Base-by-base conservation (phyloP, 202 grass and related monocot species). In the Bolboschoenoplectus hybrid region DNA sequence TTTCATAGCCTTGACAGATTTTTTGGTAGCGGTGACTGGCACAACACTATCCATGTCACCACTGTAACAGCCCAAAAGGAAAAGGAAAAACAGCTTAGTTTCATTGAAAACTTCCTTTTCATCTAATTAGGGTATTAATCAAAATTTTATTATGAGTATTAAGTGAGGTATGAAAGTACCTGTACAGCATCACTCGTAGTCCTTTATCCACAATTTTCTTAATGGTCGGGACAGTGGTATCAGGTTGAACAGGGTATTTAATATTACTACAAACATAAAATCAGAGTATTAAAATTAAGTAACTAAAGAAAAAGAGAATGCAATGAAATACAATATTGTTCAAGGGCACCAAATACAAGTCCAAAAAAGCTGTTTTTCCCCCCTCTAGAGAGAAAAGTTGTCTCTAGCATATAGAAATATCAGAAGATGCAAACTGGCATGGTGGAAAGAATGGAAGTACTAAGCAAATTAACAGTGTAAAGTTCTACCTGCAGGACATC, bases 1-100 rank as follows among this genome's bases (percentile, higher is more conserved):
- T 19, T 84, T 20, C 3, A 95, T 85, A 17, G 74, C 80, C 4
- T 86, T 84, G 34, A 92, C 73, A 1, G 90, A 89, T 53, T 80
- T 67, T 32, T 84, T 86, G 7, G 93, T 95, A 0, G 82, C 82
- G 1, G 82, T 82, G 9, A 95, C 11, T 4, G 93, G 10, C 36
- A 88, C 89, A 0, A 86, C 2, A 0, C 56, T 76, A 76, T 95
- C 93, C 63, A 92, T 85, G 51, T 92, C 93, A 17, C 91, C 91
- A 65, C 91, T 92, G 74, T 19, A 34, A 81, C 7, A 78, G 0
- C 4, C 34, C 39, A 83, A n/a, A 83, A 47, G 57, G 1, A 63
- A 70, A 45, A 71, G 1, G 69, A 71, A 88, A 66, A 0, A 7
- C 0, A 39, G 72, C 16, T 50, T 13, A 84, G 35, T 1, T 84